These are phyloP conservation scores for Teratosphaeriaceae sp. DNA, from an alignment of 2,329 filamentous ascomycete genomes.

Conservation along the genomic window DNA sequence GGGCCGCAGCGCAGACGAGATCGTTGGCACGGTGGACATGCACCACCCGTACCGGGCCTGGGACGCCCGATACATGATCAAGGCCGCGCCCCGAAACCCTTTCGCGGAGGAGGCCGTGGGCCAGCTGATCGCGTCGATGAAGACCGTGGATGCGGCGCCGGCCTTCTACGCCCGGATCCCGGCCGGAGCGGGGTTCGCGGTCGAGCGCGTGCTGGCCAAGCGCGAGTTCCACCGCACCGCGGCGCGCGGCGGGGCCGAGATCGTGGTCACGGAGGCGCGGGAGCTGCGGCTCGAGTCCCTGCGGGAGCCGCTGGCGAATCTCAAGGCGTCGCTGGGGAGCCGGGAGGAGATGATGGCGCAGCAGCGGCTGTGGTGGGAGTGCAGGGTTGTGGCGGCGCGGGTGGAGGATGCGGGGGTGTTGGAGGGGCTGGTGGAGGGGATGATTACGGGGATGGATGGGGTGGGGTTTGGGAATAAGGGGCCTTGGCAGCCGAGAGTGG, in stretches of 20 bases:
- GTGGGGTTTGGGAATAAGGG: slow-evolving; percentile 16
- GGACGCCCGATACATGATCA: slow-evolving; percentile 13
- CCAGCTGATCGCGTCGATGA: slow-evolving; percentile 8
- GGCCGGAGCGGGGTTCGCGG: slow-evolving; percentile 6
- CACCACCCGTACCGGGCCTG: slow-evolving; percentile 18
- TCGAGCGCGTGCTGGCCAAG: slow-evolving; percentile 14
- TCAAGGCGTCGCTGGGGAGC: slow-evolving; percentile 5
- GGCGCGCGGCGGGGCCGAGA: not conserved
- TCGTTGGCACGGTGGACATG: slow-evolving; percentile 10
- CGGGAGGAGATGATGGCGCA: slow-evolving; percentile 6
- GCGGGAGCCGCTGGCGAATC: slow-evolving; percentile 5
- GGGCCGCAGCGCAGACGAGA: not conserved
- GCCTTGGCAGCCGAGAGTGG: slow-evolving; percentile 5
- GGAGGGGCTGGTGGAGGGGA: slow-evolving; percentile 5
- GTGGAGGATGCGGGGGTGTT: slow-evolving; percentile 5
- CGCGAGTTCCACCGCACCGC: slow-evolving; percentile 9
- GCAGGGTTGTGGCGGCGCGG: slow-evolving; percentile 9
- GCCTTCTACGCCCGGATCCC: slow-evolving; percentile 10
- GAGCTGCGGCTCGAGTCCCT: slow-evolving; percentile 5
- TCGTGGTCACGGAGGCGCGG: slow-evolving; percentile 9
- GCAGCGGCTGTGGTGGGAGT: slow-evolving; percentile 18
- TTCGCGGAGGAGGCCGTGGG: not conserved
- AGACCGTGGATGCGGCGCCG: slow-evolving; percentile 3
- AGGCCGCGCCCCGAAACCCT: not conserved
- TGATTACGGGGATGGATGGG: slow-evolving; percentile 16